phyloP scores from a whole-genome alignment of 805 yeast species.

The Ogataea neopini region DNA sequence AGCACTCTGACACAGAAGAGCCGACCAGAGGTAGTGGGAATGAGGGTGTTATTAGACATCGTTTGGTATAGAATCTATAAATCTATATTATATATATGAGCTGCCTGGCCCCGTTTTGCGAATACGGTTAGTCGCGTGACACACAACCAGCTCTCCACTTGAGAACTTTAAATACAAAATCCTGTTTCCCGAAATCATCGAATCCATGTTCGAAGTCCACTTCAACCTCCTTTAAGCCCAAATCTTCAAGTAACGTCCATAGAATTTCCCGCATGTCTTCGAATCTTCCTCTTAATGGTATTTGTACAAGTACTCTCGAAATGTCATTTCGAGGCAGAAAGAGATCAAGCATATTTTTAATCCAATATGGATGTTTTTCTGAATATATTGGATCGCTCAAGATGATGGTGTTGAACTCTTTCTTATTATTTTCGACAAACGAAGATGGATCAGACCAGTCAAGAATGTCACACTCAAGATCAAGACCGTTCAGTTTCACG shows the following conservation, averaged over 20 bases:
- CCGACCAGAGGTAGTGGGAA: neutral
- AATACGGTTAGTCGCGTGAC: too few relatives aligned
- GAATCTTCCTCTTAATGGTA: conserved; percentile 72
- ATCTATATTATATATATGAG: too few relatives aligned
- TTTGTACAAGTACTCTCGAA: conserved; percentile 61
- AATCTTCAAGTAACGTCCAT: conserved; percentile 51
- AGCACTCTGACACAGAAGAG: neutral
- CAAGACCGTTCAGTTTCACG: conserved; percentile 49
- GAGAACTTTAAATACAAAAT: conserved; percentile 51
- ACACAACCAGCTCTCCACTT: too few relatives aligned
- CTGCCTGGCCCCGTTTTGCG: too few relatives aligned
- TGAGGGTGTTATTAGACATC: neutral
- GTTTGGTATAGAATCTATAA: neutral
- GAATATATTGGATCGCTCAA: conserved; percentile 91
- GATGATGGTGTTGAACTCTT: conserved; percentile 57
- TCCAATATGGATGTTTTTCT: conserved; percentile 73
- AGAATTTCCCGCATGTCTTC: conserved; percentile 62
- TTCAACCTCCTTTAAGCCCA: conserved; percentile 37
- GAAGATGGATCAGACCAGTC: conserved; percentile 74
- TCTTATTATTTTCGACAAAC: conserved; percentile 29
- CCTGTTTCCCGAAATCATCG: conserved; percentile 83
- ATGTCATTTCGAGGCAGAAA: conserved; percentile 40
- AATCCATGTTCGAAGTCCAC: conserved; percentile 58
- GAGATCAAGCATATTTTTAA: conserved; percentile 55
- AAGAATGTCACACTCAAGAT: conserved; percentile 42